These are phyloP conservation scores for Boletellus sp. DNA, from an alignment of 768 basidiomycete genomes.

Conservation along the genomic window DNA sequence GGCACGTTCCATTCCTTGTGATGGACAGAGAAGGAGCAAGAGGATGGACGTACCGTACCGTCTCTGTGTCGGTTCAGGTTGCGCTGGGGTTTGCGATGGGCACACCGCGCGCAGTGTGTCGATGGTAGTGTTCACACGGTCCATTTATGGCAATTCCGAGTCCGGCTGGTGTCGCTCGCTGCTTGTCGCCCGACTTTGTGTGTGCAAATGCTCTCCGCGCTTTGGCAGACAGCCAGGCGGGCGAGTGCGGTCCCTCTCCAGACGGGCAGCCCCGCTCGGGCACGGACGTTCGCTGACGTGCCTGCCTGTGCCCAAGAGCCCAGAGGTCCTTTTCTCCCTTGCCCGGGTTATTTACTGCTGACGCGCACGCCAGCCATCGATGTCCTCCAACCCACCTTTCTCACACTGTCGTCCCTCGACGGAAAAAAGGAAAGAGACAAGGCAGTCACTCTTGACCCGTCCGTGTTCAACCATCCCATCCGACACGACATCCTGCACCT, in stretches of 20 bases:
- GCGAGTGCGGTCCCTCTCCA: conserved; percentile 1
- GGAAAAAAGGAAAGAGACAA: conserved; percentile 40
- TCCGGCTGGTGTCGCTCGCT: not conserved
- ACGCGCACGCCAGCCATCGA: conserved; percentile 33
- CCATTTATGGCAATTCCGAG: conserved; percentile 17
- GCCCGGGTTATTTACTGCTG: conserved; percentile 6
- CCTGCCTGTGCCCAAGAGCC: conserved; percentile 1
- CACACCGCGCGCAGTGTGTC: not conserved
- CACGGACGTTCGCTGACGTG: conserved; percentile 13
- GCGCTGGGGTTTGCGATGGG: conserved; percentile 19
- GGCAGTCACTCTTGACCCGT: conserved; percentile 65
- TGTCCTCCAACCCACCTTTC: conserved; percentile 47
- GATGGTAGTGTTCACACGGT: conserved; percentile 23
- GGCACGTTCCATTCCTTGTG: not conserved
- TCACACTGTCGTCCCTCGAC: conserved; percentile 57
- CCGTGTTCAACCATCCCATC: conserved; percentile 86
- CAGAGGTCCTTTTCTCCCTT: conserved; percentile 15
- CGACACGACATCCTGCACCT: conserved; percentile 91
- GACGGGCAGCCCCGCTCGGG: not conserved
- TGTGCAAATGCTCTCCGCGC: conserved; percentile 17
- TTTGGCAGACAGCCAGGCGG: conserved; percentile 14
- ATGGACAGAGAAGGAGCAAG: not conserved
- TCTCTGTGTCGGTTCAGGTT: conserved; percentile 31
- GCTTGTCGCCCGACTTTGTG: not conserved
- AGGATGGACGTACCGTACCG: conserved; percentile 34